Evolutionary conservation across 2,329 filamentous ascomycete genomes (phyloP).

Genomic region (Pezicula rhizophila): DNA sequence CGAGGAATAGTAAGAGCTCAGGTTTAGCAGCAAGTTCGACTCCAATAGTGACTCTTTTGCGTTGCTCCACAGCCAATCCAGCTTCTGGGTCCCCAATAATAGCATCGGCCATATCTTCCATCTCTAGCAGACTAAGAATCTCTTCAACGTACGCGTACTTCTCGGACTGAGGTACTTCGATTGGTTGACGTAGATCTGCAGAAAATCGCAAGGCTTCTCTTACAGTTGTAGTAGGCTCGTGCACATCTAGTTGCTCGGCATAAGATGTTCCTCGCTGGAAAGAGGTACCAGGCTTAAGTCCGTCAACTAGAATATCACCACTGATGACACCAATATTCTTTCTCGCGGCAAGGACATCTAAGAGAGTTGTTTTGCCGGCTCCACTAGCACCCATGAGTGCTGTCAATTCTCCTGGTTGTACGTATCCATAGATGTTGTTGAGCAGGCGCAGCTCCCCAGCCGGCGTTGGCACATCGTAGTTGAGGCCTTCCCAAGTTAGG

Average conservation of each 20-base stretch:
- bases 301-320: constrained; percentile 59
- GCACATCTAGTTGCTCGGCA: constrained; percentile 60
- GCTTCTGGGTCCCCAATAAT: constrained; percentile 56
- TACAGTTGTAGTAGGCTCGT: constrained; percentile 56
- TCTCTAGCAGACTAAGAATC: constrained; percentile 57
- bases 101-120: constrained; percentile 60
- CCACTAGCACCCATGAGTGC: constrained; percentile 58
- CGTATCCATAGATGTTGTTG: constrained; percentile 55
- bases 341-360: constrained; percentile 57
- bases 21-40: constrained; percentile 55
- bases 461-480: constrained; percentile 61
- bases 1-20: constrained; percentile 51
- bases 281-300: constrained; percentile 46
- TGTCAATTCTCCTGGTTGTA: constrained; percentile 54
- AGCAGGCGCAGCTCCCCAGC: constrained; percentile 41
- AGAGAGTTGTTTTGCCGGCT: constrained; percentile 60
- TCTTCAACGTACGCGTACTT: constrained; percentile 63
- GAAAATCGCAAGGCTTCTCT: constrained; percentile 62
- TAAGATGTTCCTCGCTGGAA: constrained; percentile 61
- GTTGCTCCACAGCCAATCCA: constrained; percentile 59
- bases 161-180: constrained; percentile 48
- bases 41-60: constrained; percentile 60
- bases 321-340: constrained; percentile 60
- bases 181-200: constrained; percentile 56
- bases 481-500: constrained; percentile 83